A percentile compares a stretch with the other conserved stretches of the same genome.
phyloP scores from a whole-genome alignment of 2,329 filamentous ascomycete genomes.

The Fusarium hostae region DNA sequence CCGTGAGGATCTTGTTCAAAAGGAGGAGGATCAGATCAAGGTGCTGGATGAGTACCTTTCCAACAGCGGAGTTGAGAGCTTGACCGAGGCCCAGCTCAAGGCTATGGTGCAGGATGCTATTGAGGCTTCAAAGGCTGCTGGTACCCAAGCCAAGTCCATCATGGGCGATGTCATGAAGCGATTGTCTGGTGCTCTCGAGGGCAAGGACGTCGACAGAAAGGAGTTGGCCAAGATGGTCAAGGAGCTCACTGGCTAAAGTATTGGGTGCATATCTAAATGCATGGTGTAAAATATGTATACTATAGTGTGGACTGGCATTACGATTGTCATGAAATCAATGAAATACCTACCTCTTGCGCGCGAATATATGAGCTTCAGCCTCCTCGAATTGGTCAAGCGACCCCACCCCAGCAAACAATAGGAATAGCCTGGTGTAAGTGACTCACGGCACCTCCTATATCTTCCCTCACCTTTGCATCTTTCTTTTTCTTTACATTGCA shows the following conservation, averaged over 20 bases:
- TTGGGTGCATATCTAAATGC: neutral
- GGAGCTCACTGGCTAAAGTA: slow-evolving; percentile 49
- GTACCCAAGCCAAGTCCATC: slow-evolving; percentile 56
- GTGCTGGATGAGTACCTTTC: slow-evolving; percentile 74
- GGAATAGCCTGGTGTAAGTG: slow-evolving; percentile 18
- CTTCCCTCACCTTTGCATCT: neutral
- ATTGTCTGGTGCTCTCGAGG: slow-evolving; percentile 66
- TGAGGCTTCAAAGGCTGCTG: slow-evolving; percentile 60
- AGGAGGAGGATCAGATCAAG: slow-evolving; percentile 73
- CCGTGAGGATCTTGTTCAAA: slow-evolving; percentile 74
- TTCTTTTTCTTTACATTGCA: neutral
- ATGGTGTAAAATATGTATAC: slow-evolving; percentile 43
- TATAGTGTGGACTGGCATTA: slow-evolving; percentile 18
- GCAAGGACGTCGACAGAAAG: slow-evolving; percentile 71
- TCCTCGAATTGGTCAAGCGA: neutral
- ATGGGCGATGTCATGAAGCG: slow-evolving; percentile 73
- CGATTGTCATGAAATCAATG: slow-evolving; percentile 11
- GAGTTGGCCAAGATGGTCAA: slow-evolving; percentile 71
- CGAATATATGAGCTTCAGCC: neutral
- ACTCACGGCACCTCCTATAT: slow-evolving; percentile 6
- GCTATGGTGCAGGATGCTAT: slow-evolving; percentile 63
- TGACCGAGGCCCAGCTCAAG: slow-evolving; percentile 69
- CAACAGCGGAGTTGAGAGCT: slow-evolving; percentile 66
- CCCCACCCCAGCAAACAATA: slow-evolving; percentile 2
- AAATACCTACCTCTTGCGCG: slow-evolving; percentile 15